Conservation (phyloP, 2,329 filamentous ascomycete genomes). For the Berkeleyomyces basicola region DNA sequence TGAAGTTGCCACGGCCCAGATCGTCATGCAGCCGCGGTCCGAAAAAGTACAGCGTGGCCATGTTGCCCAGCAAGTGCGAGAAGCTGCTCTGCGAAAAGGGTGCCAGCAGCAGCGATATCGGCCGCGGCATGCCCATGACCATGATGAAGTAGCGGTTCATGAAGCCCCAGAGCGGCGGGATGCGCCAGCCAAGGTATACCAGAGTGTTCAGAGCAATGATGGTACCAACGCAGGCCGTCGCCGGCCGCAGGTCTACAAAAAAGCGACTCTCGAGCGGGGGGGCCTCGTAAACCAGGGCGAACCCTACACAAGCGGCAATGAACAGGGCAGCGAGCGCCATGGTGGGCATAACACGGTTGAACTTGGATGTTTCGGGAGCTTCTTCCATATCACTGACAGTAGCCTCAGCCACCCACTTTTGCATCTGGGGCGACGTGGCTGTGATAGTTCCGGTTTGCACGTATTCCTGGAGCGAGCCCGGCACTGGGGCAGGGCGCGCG, state of each 20-base stretch:
- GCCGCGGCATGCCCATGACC: constrained; percentile 46
- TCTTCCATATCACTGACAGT: constrained; percentile 34
- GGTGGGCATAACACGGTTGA: constrained; percentile 39
- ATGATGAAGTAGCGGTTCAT: constrained; percentile 55
- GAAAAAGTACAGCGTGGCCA: constrained; percentile 47
- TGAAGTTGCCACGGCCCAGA: constrained; percentile 49
- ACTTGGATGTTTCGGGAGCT: constrained; percentile 34
- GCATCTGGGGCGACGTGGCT: constrained; percentile 25
- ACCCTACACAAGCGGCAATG: constrained; percentile 26
- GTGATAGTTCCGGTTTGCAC: constrained; percentile 23
- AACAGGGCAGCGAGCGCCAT: constrained; percentile 31
- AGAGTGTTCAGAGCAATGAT: constrained; percentile 44
- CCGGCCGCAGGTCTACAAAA: constrained; percentile 43
- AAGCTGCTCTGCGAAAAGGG: constrained; percentile 52
- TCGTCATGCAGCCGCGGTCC: constrained; percentile 54
- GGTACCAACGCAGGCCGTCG: constrained; percentile 45
- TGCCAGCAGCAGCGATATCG: constrained; percentile 44
- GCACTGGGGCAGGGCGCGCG: constrained; percentile 6
- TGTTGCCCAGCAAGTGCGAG: constrained; percentile 46
- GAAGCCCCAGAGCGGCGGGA: constrained; percentile 46
- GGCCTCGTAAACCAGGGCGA: constrained; percentile 29
- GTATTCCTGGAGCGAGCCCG: constrained; percentile 16
- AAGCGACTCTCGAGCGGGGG: constrained; percentile 28
- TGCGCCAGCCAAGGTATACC: constrained; percentile 42
- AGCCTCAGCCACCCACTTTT: constrained; percentile 25